Base-by-base conservation (phyloP, 257 asterid species). In the Craterostigma plantagineum region DNA sequence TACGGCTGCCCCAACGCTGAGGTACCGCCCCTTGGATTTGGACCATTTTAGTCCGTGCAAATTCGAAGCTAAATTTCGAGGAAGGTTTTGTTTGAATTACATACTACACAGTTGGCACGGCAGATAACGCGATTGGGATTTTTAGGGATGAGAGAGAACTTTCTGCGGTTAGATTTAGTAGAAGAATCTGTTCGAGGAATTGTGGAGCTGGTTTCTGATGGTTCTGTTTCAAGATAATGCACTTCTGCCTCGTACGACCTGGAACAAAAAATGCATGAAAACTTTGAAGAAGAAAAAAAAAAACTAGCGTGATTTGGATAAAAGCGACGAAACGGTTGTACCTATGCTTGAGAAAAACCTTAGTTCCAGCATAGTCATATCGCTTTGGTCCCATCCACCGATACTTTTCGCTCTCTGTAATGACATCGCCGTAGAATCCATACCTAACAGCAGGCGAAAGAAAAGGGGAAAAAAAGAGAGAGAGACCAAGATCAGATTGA, bases 331-430 rank as follows among this genome's bases (percentile, higher is more conserved):
- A n/a, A n/a, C n/a, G n/a, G n/a, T n/a, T n/a, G n/a, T 74, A 87
- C 95, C 77, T 82, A 46, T 82, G 98, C 56, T 77, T 83, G 54
- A 87, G 98, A 63, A 87, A 87, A 61, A 87, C 95, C 69, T 79
- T 87, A 12, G 98, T 87, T 53, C 98, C 98, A 0, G 95, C 95
- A 45, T 63, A 82, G 63, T 87, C 98, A 54, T 87, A 87, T 42
- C 93, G 69, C 52, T 68, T 75, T 1, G 98, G 98, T 45, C 98
- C 98, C 98, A 87, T 79, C 98, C 98, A 82, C 17, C 98, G 76
- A 61, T 72, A 71, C 51, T 82, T 82, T 59, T 87, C 95, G 34
- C 98, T 87, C 76, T 87, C 98, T 8, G 83, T 74, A 33, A 87
- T 76, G 64, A 87, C 95, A 70, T 87, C 98, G 46, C 98, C 98